phyloP scores from a whole-genome alignment of 2,329 filamentous ascomycete species.

The Colletotrichum spaethianum region DNA sequence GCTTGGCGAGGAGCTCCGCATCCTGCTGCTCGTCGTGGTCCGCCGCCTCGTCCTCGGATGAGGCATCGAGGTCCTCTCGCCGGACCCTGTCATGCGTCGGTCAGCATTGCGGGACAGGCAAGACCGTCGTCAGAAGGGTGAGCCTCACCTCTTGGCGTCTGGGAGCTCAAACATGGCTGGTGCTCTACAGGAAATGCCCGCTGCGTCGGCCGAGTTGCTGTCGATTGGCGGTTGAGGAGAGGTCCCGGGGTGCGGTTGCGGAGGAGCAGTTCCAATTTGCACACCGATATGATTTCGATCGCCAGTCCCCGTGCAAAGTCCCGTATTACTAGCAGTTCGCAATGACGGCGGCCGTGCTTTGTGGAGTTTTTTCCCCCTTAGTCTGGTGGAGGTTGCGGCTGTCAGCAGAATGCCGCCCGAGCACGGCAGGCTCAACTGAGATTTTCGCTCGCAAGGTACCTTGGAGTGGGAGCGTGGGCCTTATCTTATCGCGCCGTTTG shows the following conservation, averaged over 20 bases:
- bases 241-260: background rate
- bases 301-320: slow-evolving; percentile 2
- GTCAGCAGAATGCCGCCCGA: slow-evolving; percentile 3
- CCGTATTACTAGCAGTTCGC: background rate
- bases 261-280: background rate
- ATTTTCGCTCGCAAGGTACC: slow-evolving; percentile 21
- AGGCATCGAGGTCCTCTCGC: slow-evolving; percentile 65
- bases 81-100: slow-evolving; percentile 60
- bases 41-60: slow-evolving; percentile 47
- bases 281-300: slow-evolving; percentile 4
- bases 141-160: slow-evolving; percentile 65
- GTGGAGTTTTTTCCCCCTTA: background rate
- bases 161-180: slow-evolving; percentile 65
- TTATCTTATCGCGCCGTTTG: slow-evolving; percentile 27
- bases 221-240: background rate
- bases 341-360: background rate
- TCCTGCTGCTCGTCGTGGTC: slow-evolving; percentile 52
- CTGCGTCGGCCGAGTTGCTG: background rate
- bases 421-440: slow-evolving; percentile 12
- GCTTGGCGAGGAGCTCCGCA: slow-evolving; percentile 57
- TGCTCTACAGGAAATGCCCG: background rate
- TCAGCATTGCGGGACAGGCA: slow-evolving; percentile 6
- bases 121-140: background rate
- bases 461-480: background rate
- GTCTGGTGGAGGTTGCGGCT: slow-evolving; percentile 11